Conservation (phyloP, 1,284 basidiomycete species). For the Blastosporella zonata region DNA sequence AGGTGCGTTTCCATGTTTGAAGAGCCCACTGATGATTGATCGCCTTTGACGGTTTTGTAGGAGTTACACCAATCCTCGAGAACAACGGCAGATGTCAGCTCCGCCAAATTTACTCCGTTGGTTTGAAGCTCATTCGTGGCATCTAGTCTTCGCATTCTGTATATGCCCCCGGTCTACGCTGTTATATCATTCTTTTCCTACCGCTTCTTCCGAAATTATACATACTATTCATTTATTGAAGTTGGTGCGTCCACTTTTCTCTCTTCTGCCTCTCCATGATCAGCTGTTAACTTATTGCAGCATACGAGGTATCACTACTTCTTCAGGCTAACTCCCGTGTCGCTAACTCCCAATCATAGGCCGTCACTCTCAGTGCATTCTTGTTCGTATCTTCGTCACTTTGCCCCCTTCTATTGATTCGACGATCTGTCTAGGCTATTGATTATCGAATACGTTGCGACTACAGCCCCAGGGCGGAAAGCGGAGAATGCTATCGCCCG, state of each 20-base stretch:
- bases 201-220: slow-evolving; percentile 78
- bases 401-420: slow-evolving; percentile 17
- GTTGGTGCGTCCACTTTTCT: slow-evolving; percentile 44
- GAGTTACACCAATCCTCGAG: slow-evolving; percentile 61
- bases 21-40: neutral
- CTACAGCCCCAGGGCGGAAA: slow-evolving; percentile 56
- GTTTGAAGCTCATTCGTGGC: neutral
- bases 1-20: slow-evolving; percentile 37
- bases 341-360: slow-evolving; percentile 37
- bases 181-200: slow-evolving; percentile 88
- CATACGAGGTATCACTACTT: slow-evolving; percentile 40
- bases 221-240: slow-evolving; percentile 78
- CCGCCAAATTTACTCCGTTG: neutral
- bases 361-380: slow-evolving; percentile 77
- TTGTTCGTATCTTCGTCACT: slow-evolving; percentile 43
- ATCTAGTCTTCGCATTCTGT: slow-evolving; percentile 65
- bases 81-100: slow-evolving; percentile 75
- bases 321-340: slow-evolving; percentile 23
- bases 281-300: slow-evolving; percentile 24
- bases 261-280: neutral
- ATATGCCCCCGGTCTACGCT: slow-evolving; percentile 81
- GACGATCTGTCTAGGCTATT: slow-evolving; percentile 54
- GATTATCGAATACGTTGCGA: slow-evolving; percentile 81
- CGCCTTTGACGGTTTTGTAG: slow-evolving; percentile 30
- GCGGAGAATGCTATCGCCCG: slow-evolving; percentile 66